These are phyloP conservation scores for Cruciata laevipes DNA, from an alignment of 257 asterid species.

Conservation along the genomic window DNA sequence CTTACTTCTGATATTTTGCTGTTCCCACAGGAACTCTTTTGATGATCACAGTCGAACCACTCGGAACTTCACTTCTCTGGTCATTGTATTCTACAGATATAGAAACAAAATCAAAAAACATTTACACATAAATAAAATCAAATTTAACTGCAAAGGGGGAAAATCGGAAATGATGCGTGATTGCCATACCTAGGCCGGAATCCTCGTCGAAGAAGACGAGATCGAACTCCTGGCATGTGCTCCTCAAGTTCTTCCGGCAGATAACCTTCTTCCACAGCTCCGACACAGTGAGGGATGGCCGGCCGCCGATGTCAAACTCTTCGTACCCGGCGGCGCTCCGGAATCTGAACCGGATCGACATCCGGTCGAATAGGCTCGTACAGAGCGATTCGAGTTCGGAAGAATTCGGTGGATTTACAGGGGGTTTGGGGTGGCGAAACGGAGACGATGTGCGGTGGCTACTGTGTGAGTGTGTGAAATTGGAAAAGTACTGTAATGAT, in stretches of 20 bases:
- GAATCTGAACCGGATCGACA: conserved; percentile 83
- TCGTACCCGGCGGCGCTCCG: conserved; percentile 63
- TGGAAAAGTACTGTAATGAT: neutral
- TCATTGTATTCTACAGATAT: conserved; percentile 41
- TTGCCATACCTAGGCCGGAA: conserved; percentile 50
- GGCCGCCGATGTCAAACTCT: conserved; percentile 50
- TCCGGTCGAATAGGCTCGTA: conserved; percentile 7
- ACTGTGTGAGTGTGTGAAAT: neutral
- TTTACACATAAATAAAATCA: neutral
- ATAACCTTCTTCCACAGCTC: conserved; percentile 50
- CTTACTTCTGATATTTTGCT: conserved; percentile 41
- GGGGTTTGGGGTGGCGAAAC: neutral
- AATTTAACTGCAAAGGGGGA: neutral
- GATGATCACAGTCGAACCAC: conserved; percentile 69
- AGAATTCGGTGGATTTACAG: neutral
- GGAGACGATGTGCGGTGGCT: neutral
- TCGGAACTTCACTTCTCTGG: conserved; percentile 52
- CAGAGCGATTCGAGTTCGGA: neutral
- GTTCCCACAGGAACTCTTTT: conserved; percentile 70
- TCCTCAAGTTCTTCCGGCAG: conserved; percentile 39
- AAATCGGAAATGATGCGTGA: neutral
- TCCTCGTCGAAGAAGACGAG: conserved; percentile 53
- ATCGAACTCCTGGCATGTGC: conserved; percentile 56
- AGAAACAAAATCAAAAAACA: neutral
- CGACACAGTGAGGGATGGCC: conserved; percentile 44